Base-by-base conservation (phyloP, 768 basidiomycete species). In the Leucogyrophana mollusca region DNA sequence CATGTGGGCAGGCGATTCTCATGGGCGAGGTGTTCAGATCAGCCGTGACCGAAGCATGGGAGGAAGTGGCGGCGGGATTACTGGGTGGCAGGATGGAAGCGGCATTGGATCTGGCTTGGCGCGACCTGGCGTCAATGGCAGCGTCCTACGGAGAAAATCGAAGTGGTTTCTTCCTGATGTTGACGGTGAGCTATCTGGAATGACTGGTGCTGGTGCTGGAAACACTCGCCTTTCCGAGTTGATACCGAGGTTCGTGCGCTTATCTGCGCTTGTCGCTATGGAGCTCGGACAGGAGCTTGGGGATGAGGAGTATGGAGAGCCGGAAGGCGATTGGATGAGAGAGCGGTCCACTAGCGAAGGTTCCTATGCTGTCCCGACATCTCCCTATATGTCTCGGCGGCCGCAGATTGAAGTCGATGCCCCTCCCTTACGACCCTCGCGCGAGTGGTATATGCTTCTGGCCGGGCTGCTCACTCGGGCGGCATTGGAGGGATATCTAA, bases 371-470 rank as follows among this genome's bases (percentile, higher is more conserved):
- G 49, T 55, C 1, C 53, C 54, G 0, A 27, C 30, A 9, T 52
- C 56, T 17, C 50, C 64, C 17, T 16, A 45, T 6, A 49, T 45
- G 0, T 35, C 44, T 32, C 58, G 58, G 18, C 56, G 61, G 44
- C 46, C 62, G 27, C 66, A 62, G 33, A 62, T 62, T 4, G 60
- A 69, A 48, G 64, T 69, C 54, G 74, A 73, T 35, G 71, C 70
- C 4, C 57, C 66, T n/a, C 82, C 85, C 0, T 62, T 88, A 25
- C 72, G 74, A 2, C 90, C 90, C 0, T 84, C 88, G 21, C 68
- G 78, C 20, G 81, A 83, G 52, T 94, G 91, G 91, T 94, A 91
- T 63, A 74, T 85, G 66, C 73, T 94, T 10, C 72, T 92, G 13
- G 79, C 80, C 0, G 83, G 87, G 2, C 69, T 94, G 18, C 70